Percentiles rank a stretch among this genome's conserved stretches.
These are phyloP conservation scores for Platanus orientalis DNA, from an alignment of 164 flowering plant species.

Conservation along the genomic window DNA sequence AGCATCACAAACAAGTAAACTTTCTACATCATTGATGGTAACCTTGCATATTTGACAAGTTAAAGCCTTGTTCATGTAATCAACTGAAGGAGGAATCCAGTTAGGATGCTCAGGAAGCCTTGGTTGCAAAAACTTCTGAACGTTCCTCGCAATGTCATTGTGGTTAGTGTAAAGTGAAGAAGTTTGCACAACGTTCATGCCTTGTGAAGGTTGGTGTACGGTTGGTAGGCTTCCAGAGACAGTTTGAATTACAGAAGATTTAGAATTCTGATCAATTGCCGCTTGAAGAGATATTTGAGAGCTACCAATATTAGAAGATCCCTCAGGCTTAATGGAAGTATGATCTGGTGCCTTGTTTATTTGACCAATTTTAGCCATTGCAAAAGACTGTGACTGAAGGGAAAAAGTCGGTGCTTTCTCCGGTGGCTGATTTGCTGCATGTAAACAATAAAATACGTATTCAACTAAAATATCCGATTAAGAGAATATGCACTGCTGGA, in stretches of 20 bases:
- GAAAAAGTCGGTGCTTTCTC: slow-evolving; percentile 44
- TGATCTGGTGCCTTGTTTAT: slow-evolving; percentile 40
- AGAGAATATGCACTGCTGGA: background rate
- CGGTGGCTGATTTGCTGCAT: slow-evolving; percentile 42
- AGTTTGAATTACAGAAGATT: slow-evolving; percentile 39
- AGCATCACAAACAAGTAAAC: slow-evolving; percentile 81
- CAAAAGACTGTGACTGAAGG: slow-evolving; percentile 36
- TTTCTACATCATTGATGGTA: slow-evolving; percentile 56
- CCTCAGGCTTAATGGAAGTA: slow-evolving; percentile 32
- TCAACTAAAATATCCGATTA: background rate
- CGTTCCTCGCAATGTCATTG: slow-evolving; percentile 59
- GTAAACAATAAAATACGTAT: background rate
- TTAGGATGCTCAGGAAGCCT: slow-evolving; percentile 48
- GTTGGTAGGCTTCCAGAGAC: slow-evolving; percentile 29
- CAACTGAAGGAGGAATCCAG: slow-evolving; percentile 87
- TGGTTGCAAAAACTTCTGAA: slow-evolving; percentile 72
- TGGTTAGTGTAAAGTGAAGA: slow-evolving; percentile 40
- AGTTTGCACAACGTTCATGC: slow-evolving; percentile 30
- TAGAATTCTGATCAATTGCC: slow-evolving; percentile 37
- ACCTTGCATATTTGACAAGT: slow-evolving; percentile 72
- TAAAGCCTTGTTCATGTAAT: slow-evolving; percentile 79
- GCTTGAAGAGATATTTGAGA: slow-evolving; percentile 34
- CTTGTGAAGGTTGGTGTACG: slow-evolving; percentile 46
- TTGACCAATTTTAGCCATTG: slow-evolving; percentile 32
- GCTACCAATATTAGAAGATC: slow-evolving; percentile 23